phyloP scores from a whole-genome alignment of 768 basidiomycete genomes.

The Cyathus striatus region DNA sequence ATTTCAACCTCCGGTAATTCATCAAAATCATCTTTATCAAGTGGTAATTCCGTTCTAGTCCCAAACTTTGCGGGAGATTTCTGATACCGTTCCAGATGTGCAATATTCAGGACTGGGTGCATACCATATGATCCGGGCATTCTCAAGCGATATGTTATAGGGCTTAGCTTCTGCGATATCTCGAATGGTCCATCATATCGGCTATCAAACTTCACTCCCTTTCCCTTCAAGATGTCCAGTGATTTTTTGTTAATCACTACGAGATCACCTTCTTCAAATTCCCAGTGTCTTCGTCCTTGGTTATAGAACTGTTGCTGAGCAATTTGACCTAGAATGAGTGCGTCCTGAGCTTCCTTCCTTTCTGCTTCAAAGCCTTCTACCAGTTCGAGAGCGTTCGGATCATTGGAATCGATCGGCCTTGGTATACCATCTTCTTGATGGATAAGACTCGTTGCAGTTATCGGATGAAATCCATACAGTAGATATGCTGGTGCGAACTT shows the following conservation, averaged over 20 bases:
- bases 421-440: no score
- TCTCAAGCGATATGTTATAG: constrained; percentile 11
- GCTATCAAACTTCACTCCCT: constrained; percentile 19
- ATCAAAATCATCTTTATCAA: constrained; percentile 4
- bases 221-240: constrained; percentile 14
- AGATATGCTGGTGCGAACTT: constrained; percentile 19
- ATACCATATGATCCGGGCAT: constrained; percentile 12
- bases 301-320: constrained; percentile 13
- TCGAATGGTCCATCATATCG: constrained; percentile 21
- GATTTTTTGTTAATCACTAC: constrained; percentile 15
- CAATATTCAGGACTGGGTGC: constrained; percentile 15
- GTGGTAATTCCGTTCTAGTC: not conserved
- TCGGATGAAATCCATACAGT: constrained; percentile 18
- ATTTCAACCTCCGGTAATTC: constrained; percentile 14
- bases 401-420: no score
- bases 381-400: constrained; percentile 2
- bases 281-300: constrained; percentile 2
- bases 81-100: constrained; percentile 13
- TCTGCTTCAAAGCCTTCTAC: constrained; percentile 7
- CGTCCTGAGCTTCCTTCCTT: constrained; percentile 7
- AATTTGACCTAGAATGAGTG: constrained; percentile 7
- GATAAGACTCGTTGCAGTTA: constrained; percentile 7
- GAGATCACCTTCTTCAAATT: constrained; percentile 24
- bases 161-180: constrained; percentile 13
- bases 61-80: constrained; percentile 9